phyloP scores from a whole-genome alignment of 1,284 basidiomycete genomes.

The Stygiomarasmius scandens region DNA sequence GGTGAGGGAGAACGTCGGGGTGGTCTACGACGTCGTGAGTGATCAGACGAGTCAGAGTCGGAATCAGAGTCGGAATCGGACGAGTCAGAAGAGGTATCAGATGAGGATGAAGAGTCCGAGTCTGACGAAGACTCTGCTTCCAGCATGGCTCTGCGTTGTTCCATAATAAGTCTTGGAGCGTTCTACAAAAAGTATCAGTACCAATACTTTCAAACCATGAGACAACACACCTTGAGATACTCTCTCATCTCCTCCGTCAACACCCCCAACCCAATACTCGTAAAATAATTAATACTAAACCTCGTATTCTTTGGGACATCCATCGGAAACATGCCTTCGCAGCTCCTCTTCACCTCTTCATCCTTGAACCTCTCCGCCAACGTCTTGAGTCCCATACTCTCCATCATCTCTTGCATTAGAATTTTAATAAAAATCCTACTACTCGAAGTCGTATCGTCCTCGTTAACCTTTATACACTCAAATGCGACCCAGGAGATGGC shows the following conservation, averaged over 20 bases:
- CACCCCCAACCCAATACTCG: slow-evolving; percentile 88
- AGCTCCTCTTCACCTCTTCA: slow-evolving; percentile 76
- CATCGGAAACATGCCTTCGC: slow-evolving; percentile 89
- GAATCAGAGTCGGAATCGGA: slow-evolving; percentile 35
- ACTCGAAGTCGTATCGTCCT: slow-evolving; percentile 96
- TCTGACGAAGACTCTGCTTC: slow-evolving; percentile 68
- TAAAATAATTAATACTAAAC: slow-evolving; percentile 98
- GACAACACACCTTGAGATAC: slow-evolving; percentile 77
- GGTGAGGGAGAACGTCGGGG: neutral
- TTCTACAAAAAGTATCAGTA: slow-evolving; percentile 55
- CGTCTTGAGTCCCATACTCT: slow-evolving; percentile 86
- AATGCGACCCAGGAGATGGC: slow-evolving; percentile 89
- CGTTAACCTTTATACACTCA: slow-evolving; percentile 89
- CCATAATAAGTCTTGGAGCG: slow-evolving; percentile 88
- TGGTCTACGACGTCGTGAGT: slow-evolving; percentile 27
- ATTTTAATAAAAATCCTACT: slow-evolving; percentile 99
- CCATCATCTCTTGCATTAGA: slow-evolving; percentile 92
- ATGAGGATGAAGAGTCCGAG: slow-evolving; percentile 35
- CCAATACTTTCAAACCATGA: slow-evolving; percentile 1
- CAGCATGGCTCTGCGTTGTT: slow-evolving; percentile 85
- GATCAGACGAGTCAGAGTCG: slow-evolving; percentile 24
- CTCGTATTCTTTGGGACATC: slow-evolving; percentile 97
- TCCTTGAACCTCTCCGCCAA: slow-evolving; percentile 88
- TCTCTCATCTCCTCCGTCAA: slow-evolving; percentile 97
- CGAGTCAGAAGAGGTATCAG: slow-evolving; percentile 30